Evolutionary conservation across 176 grass and related monocot genomes (phyloP), one percentile per base, ranked within the genome.

Genomic region (Panicum miliaceum): DNA sequence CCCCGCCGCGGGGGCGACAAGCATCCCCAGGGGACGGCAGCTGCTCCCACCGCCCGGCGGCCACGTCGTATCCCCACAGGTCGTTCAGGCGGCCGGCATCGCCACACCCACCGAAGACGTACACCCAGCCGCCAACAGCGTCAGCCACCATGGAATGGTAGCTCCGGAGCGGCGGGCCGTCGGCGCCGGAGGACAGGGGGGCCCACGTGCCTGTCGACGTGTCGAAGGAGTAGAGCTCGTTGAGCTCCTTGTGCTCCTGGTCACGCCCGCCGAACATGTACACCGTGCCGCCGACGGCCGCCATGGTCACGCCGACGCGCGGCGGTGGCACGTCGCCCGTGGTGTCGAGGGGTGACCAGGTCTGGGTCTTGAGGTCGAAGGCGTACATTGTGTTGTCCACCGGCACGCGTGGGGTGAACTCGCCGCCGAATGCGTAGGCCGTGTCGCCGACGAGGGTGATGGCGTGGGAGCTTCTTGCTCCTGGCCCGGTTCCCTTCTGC

Each of bases 361-460:
- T 84, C 43, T 70, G 85, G 6, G 90, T 68, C 63, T 45, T 38
- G 73, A 97, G 88, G 86, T 97, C 84, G 45, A 91, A 94, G 72
- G 83, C 86, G 81, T 92, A 91, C 85, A 97, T 90, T 46, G 86
- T 88, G 90, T 81, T 97, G 92, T 97, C 94, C 23, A 97, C 92
- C 12, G 92, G 92, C 9, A 92, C 74, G 43, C 92, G 94, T 13
- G 92, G 92, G 22, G 86, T 92, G 90, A 94, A 94, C 92, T 97
- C 94, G 13, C 94, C 94, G 50, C 94, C 94, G 20, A 94, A 97
- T 13, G 90, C 76, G 42, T 94, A 97, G n/a, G 90, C 92, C 67
- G 86, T 94, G 40, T 63, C 74, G 11, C 88, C 90, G 4, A 92
- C 86, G 20, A 97, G 26, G 3, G 90, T 86, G 79, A 97, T 89